phyloP scores from a whole-genome alignment of 495 filamentous ascomycete species.

The Lepraria neglecta region DNA sequence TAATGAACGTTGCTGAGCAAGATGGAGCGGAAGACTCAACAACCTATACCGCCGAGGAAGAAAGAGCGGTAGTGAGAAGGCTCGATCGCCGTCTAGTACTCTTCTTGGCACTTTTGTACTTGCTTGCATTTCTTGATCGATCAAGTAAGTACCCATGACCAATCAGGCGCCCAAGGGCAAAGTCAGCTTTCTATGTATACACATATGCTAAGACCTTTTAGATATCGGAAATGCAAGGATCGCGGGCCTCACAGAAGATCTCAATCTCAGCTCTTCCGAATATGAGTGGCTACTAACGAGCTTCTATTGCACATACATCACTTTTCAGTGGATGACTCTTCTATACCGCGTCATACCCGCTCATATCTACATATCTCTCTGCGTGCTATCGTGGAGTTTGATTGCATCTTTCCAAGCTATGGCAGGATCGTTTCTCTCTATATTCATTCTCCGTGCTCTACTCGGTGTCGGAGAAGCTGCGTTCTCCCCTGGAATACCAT shows the following conservation, averaged over 20 bases:
- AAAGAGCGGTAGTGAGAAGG: constrained; percentile 59
- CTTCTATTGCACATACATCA: constrained; percentile 66
- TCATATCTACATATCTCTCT: constrained; percentile 51
- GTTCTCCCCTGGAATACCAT: constrained; percentile 52
- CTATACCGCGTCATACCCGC: constrained; percentile 52
- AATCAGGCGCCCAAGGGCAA: neutral
- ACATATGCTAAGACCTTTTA: constrained; percentile 26
- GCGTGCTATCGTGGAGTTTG: constrained; percentile 55
- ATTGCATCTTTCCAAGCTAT: constrained; percentile 65
- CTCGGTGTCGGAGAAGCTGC: constrained; percentile 56
- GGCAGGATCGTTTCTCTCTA: constrained; percentile 43
- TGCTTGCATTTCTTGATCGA: constrained; percentile 71
- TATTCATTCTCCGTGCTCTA: constrained; percentile 41
- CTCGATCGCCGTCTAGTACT: constrained; percentile 69
- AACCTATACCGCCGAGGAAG: constrained; percentile 67
- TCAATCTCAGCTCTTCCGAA: constrained; percentile 47
- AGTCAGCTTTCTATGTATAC: neutral
- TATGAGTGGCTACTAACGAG: constrained; percentile 63
- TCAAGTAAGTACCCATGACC: constrained; percentile 49
- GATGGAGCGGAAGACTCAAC: constrained; percentile 38
- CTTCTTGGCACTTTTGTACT: constrained; percentile 72
- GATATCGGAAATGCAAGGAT: constrained; percentile 75
- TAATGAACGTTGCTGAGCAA: neutral
- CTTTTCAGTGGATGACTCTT: constrained; percentile 66
- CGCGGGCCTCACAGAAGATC: constrained; percentile 61